Percentiles rank a stretch among this genome's conserved stretches.
Evolutionary conservation across 2,329 filamentous ascomycete genomes (phyloP).

Genomic region (Fusarium papillatum): DNA sequence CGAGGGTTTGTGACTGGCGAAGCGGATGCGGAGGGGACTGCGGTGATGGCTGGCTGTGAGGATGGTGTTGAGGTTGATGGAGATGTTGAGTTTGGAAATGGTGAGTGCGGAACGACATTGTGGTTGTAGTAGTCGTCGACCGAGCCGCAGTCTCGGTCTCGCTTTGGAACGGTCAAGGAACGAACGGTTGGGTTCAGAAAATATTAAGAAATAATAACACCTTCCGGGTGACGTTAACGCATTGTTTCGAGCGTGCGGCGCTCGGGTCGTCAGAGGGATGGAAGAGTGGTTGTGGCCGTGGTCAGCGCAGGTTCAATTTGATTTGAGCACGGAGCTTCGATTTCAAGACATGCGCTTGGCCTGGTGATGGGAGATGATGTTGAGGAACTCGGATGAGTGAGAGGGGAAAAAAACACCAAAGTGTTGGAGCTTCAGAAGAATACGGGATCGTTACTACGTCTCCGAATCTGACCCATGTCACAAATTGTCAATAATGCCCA

Average conservation of each 20-base stretch:
- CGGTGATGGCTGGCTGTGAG: conserved; percentile 21
- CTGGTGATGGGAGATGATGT: conserved; percentile 7
- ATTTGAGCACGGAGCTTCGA: conserved; percentile 27
- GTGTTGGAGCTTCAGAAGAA: conserved; percentile 27
- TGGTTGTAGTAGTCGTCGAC: conserved; percentile 40
- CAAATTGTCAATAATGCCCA: conserved; percentile 40
- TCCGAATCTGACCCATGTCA: conserved; percentile 25
- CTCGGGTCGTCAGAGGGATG: conserved; percentile 38
- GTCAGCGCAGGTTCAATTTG: conserved; percentile 13
- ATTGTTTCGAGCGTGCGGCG: conserved; percentile 46
- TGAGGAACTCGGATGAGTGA: conserved; percentile 8
- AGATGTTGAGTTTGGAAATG: conserved; percentile 49
- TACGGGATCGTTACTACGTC: conserved; percentile 39
- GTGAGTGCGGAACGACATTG: conserved; percentile 70
- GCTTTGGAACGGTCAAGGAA: conserved; percentile 21
- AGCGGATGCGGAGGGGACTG: conserved; percentile 50
- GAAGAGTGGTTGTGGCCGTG: conserved; percentile 16
- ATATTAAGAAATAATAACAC: conserved; percentile 35
- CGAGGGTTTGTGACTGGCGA: conserved; percentile 67
- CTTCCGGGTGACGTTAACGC: conserved; percentile 45
- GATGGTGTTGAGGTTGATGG: conserved; percentile 35
- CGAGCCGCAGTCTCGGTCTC: conserved; percentile 35
- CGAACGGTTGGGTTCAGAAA: conserved; percentile 16
- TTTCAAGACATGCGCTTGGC: conserved; percentile 42
- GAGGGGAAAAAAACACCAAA: conserved; percentile 20